Evolutionary conservation across 192 early-diverging fungal genomes (phyloP), one percentile per base, ranked within the genome.

Genomic region (Fimicolochytrium jonesii): DNA sequence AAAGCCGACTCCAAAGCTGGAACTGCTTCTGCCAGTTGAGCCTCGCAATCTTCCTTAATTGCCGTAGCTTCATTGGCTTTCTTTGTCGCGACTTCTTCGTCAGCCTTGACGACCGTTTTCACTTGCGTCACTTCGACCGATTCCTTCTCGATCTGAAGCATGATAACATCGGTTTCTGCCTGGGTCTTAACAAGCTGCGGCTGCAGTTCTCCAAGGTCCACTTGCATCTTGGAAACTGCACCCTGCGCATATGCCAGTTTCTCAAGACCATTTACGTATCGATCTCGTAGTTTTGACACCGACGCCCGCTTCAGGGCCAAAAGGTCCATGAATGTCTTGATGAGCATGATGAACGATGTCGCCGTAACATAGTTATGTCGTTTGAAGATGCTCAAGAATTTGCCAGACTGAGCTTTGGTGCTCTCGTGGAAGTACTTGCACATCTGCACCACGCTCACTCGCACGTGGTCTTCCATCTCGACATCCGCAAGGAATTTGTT

Each of bases 341-440:
- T 84, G 3, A 84, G 69, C 61, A 83, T 77, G 26, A 84, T 60
- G 51, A 83, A 84, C 22, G 82, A 84, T 34, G 80, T 83, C 6
- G 82, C 80, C 9, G 82, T 84, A 1, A 84, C 82, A 44, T 84
- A 84, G 53, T 84, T 84, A 57, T 84, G 77, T 45, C 82, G 48
- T 39, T 73, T 59, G 13, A 77, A 56, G 17, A 59, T 70, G 34
- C 50, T 52, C 1, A 79, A 47, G 51, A 78, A 84, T 25, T 69
- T 64, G 17, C 52, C 71, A 10, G 82, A 84, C 50, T 81, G 75
- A 17, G 29, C 54, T 35, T 53, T 34, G 18, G 78, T 83, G 48
- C 74, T 72, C 37, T 84, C 82, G 58, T 84, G 82, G 36, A 84
- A 73, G 55, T 80, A 66, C 63, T 84, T 79, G 70, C 82, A 84